Percentiles rank a stretch among this genome's conserved stretches.
Conservation (phyloP, 2,329 filamentous ascomycete genomes). For the Zalaria sp. region DNA sequence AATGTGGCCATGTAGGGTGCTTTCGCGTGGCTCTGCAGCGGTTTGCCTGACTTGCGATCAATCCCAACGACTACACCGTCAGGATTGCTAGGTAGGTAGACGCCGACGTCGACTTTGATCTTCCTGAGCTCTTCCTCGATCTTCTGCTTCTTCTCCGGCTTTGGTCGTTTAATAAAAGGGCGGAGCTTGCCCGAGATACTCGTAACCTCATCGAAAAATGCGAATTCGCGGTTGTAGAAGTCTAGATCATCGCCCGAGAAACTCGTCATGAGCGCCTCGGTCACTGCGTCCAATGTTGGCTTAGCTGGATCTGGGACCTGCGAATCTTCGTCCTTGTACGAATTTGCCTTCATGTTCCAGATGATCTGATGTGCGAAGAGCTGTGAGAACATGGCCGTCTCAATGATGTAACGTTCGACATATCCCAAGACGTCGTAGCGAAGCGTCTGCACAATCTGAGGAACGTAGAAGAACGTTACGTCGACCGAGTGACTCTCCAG, state of each 20-base stretch:
- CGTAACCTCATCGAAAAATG: slow-evolving; percentile 97
- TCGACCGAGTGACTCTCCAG: slow-evolving; percentile 92
- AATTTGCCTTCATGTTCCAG: slow-evolving; percentile 99
- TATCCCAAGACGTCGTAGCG: slow-evolving; percentile 90
- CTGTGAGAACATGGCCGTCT: slow-evolving; percentile 96
- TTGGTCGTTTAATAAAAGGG: slow-evolving; percentile 79
- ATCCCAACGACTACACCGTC: slow-evolving; percentile 96
- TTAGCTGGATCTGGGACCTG: slow-evolving; percentile 86
- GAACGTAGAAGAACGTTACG: slow-evolving; percentile 96
- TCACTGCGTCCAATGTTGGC: slow-evolving; percentile 82
- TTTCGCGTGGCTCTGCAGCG: slow-evolving; percentile 93
- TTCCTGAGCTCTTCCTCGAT: slow-evolving; percentile 97
- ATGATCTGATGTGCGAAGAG: slow-evolving; percentile 98
- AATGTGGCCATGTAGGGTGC: slow-evolving; percentile 99
- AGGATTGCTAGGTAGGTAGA: slow-evolving; percentile 93
- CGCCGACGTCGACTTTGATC: slow-evolving; percentile 91
- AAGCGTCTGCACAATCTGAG: slow-evolving; percentile 90
- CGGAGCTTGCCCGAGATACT: slow-evolving; percentile 90
- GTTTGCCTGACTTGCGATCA: slow-evolving; percentile 94
- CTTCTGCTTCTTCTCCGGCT: slow-evolving; percentile 97
- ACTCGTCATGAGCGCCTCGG: slow-evolving; percentile 65
- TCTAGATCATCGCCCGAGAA: slow-evolving; percentile 65
- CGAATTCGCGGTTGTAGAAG: slow-evolving; percentile 90
- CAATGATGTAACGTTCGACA: slow-evolving; percentile 88
- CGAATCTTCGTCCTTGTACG: slow-evolving; percentile 92